A percentile compares a stretch with the other conserved stretches of the same genome.
phyloP scores from a whole-genome alignment of 2,329 filamentous ascomycete genomes.

The Aspergillus candidus region DNA sequence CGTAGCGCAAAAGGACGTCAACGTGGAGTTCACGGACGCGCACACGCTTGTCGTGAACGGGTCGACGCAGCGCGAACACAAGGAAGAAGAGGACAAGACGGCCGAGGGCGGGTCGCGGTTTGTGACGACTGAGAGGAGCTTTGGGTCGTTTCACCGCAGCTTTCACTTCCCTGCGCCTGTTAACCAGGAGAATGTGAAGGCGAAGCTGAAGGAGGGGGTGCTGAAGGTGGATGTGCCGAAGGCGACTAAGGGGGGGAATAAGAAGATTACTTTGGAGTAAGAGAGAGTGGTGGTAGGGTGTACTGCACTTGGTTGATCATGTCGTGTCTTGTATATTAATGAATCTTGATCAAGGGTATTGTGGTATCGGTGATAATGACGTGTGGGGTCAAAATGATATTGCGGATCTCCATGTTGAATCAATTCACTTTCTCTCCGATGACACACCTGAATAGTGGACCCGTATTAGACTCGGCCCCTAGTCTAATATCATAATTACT shows the following conservation, averaged over 20 bases:
- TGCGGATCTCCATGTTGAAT: too few species aligned
- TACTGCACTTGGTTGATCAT: too few species aligned
- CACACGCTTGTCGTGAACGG: conserved; percentile 45
- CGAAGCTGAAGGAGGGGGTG: conserved; percentile 56
- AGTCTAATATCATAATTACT: too few species aligned
- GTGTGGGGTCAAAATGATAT: too few species aligned
- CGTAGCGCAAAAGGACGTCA: conserved; percentile 41
- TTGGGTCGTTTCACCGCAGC: conserved; percentile 54
- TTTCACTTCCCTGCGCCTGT: conserved; percentile 55
- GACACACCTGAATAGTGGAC: too few species aligned
- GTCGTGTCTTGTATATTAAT: too few species aligned
- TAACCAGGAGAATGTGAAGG: conserved; percentile 56
- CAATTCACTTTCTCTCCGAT: too few species aligned
- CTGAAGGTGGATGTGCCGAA: conserved; percentile 55
- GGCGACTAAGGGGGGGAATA: conserved; percentile 41
- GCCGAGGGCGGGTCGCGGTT: conserved; percentile 36
- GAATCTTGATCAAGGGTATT: too few species aligned
- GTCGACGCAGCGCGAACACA: conserved; percentile 34
- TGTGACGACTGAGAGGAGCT: conserved; percentile 45
- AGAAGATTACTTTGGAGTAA: conserved; percentile 54
- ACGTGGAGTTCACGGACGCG: conserved; percentile 44
- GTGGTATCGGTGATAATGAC: too few species aligned
- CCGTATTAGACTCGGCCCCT: too few species aligned
- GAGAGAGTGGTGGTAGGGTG: too few species aligned
- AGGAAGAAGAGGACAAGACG: conserved; percentile 30